Evolutionary conservation across 257 asterid species (phyloP), one percentile per base, ranked within the genome.

Genomic region (Paulownia fortunei): DNA sequence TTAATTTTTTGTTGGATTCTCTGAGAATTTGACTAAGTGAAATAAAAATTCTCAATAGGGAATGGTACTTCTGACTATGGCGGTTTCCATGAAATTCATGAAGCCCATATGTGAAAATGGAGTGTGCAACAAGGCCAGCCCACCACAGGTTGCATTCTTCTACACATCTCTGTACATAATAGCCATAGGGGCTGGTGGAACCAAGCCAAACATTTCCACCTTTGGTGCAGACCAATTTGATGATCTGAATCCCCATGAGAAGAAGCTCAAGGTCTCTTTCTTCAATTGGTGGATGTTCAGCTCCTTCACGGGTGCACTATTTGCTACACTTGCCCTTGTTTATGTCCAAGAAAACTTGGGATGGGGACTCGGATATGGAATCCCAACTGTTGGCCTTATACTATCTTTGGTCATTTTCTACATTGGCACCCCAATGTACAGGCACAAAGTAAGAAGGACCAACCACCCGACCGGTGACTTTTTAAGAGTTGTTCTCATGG

Each of bases 241-340:
- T 30, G 98, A 93, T 41, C 83, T 84, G 32, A 88, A 90, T 36
- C 95, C 89, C 0, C 74, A 67, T 0, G 98, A 93, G 84, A 91
- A 93, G 77, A 79, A 79, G 79, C 90, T 90, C 13, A 93, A 93
- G 77, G 88, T 76, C 18, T 91, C 97, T 10, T 93, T 93, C 88
- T 93, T 93, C 81, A 93, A 93, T 63, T 93, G 98, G 98, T 93
- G 98, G 98, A 93, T 92, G 96, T 93, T 93, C 75, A 89, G 96
- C 24, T 80, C 97, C 41, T 93, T 91, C 79, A 83, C 83, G 0
- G 98, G 98, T 2, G 97, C 93, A 27, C 72, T 93, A 10, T 68
- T 88, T 42, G 98, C 97, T 2, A 91, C 96, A 1, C 77, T 93
- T 7, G 97, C 90, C 55, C 92, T 93, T 19, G 97, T 93, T 8